Conservation (phyloP, 441 rosid species). For the Geranium incanum region DNA sequence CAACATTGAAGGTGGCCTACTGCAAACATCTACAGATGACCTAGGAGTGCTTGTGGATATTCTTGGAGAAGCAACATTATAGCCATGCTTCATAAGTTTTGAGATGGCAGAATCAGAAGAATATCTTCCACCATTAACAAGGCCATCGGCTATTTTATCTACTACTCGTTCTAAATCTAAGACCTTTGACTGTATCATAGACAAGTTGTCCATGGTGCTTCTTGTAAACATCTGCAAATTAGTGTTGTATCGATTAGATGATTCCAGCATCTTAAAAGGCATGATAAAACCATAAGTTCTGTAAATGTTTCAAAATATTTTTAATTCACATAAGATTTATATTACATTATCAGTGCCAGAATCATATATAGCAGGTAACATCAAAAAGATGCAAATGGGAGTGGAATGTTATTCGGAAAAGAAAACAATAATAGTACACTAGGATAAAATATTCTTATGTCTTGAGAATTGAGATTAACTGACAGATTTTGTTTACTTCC, state of each 20-base stretch:
- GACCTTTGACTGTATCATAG: conserved; percentile 65
- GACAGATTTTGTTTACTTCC: background rate
- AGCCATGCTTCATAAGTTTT: conserved; percentile 42
- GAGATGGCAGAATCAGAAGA: conserved; percentile 37
- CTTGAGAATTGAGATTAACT: background rate
- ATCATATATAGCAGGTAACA: background rate
- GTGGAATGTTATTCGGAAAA: background rate
- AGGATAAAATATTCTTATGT: background rate
- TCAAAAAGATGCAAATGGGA: background rate
- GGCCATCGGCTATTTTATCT: conserved; percentile 41
- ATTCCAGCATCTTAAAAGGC: background rate
- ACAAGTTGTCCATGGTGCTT: conserved; percentile 55
- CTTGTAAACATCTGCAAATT: conserved; percentile 56
- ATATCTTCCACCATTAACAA: conserved; percentile 29
- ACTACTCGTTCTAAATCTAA: conserved; percentile 63
- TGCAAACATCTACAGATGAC: conserved; percentile 46
- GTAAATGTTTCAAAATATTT: too few species aligned
- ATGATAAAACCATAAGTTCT: background rate
- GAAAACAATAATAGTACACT: background rate
- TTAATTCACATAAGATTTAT: background rate
- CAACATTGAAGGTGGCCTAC: conserved; percentile 38
- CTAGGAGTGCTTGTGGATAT: conserved; percentile 69
- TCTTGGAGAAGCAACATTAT: conserved; percentile 49
- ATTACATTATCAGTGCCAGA: background rate
- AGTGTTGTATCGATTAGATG: conserved; percentile 4